A percentile compares a stretch with the other conserved stretches of the same genome.
Evolutionary conservation across 2,329 filamentous ascomycete genomes (phyloP).

Genomic region (Dichotomopilus funicola): DNA sequence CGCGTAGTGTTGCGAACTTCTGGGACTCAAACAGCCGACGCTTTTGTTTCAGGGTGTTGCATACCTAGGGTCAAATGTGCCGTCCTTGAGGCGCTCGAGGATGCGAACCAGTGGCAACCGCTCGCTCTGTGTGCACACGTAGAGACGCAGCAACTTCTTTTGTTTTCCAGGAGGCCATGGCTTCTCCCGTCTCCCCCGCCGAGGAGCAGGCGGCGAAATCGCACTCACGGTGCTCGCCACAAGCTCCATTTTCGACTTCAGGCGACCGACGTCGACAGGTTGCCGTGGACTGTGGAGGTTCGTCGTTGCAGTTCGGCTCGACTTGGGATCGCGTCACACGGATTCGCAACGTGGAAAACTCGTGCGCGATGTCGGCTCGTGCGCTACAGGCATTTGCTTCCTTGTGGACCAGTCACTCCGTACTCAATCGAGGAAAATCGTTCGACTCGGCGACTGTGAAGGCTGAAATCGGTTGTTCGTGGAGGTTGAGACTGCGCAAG

Average conservation of each 20-base stretch:
- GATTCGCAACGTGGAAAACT: slow-evolving; percentile 3
- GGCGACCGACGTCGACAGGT: background rate
- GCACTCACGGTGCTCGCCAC: slow-evolving; percentile 12
- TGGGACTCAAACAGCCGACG: background rate
- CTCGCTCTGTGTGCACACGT: slow-evolving; percentile 26
- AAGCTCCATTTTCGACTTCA: slow-evolving; percentile 15
- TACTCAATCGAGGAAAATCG: background rate
- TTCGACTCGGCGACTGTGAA: background rate
- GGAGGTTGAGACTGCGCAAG: too few relatives aligned
- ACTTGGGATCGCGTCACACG: background rate
- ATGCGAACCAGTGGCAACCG: slow-evolving; percentile 24
- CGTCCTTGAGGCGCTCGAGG: slow-evolving; percentile 23
- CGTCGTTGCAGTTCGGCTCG: background rate
- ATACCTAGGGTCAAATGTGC: slow-evolving; percentile 24
- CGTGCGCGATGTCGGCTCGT: background rate
- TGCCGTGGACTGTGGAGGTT: background rate
- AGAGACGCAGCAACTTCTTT: slow-evolving; percentile 24
- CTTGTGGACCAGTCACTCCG: background rate
- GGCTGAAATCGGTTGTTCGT: too few relatives aligned
- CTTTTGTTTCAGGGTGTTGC: slow-evolving; percentile 1
- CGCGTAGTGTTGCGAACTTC: background rate
- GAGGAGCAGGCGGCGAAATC: slow-evolving; percentile 18
- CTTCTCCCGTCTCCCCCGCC: slow-evolving; percentile 24
- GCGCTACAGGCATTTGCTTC: slow-evolving; percentile 4
- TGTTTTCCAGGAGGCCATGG: slow-evolving; percentile 25